Base-by-base conservation (phyloP, 768 basidiomycete genomes). In the Daedalea quercina region DNA sequence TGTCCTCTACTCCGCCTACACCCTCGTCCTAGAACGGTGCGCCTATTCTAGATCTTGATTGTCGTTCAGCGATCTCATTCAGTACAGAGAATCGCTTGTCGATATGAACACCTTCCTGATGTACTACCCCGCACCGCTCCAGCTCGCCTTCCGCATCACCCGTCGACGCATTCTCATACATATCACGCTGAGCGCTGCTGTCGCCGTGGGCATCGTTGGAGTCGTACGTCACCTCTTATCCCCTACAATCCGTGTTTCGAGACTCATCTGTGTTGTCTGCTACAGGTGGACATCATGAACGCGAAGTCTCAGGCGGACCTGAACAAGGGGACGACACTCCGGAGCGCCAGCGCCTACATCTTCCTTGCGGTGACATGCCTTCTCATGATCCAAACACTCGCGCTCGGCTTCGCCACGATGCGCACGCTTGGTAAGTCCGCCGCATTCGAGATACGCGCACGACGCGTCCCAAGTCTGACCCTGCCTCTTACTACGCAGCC, bases 1-100 rank as follows among this genome's bases (percentile, higher is more conserved):
- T 55, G 48, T 70, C 35, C 45, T 70, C 8, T 70, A 67, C 47
- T 70, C 65, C 12, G 63, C 68, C 17, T 69, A 71, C 51, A 63
- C 57, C 19, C 63, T 71, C 9, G 67, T 67, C 15, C 50, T 68
- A 11, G 68, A 71, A 44, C 58, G 68, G 68, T 68, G 22, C 17
- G 53, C 28, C 33, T n/a, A 23, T 20, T 20, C 25, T 1, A 40
- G 34, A 52, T n/a, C 4, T 12, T 50, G 4, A 12, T 40, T n/a
- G 20, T 44, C 23, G 15, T n/a, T 22, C 37, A 20, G 23, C 28
- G 8, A 11, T 37, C 15, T 31, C 41, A 34, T n/a, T 15, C n/a
- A n/a, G 44, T 9, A 17, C 23, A 56, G 55, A 15, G 52, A 56
- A 43, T 3, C 25, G 1, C 13, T 53, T 8, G 42, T 43, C n/a